These are phyloP conservation scores for Cryphonectria nitschkei DNA, from an alignment of 2,329 filamentous ascomycete genomes.

Conservation along the genomic window DNA sequence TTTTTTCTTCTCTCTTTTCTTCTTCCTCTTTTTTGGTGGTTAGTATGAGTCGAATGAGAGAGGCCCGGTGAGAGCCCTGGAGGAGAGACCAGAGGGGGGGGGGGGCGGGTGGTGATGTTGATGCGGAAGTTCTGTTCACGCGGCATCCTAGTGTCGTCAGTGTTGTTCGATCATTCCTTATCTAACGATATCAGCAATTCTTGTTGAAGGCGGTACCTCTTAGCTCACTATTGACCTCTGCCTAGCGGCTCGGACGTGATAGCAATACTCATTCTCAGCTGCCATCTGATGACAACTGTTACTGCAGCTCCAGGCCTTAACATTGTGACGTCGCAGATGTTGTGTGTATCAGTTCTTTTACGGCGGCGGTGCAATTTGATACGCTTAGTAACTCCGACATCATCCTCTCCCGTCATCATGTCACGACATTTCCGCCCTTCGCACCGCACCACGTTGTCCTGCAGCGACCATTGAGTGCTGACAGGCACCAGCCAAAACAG, in stretches of 20 bases:
- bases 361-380: neutral
- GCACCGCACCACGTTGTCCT: conserved; percentile 2
- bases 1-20: neutral
- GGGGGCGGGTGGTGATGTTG: neutral
- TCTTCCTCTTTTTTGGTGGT: neutral
- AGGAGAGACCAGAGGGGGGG: neutral
- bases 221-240: neutral
- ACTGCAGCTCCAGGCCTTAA: neutral
- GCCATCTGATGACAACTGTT: neutral
- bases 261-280: neutral
- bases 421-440: neutral
- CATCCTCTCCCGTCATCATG: neutral
- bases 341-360: neutral
- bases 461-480: neutral
- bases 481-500: neutral
- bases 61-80: neutral
- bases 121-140: neutral
- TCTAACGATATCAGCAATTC: neutral
- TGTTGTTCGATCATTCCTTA: neutral
- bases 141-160: neutral
- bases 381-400: neutral
- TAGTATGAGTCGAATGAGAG: neutral
- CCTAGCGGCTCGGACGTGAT: neutral
- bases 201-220: neutral
- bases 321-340: neutral